Evolutionary conservation across 2,329 filamentous ascomycete genomes (phyloP).

Genomic region (Colletotrichum plurivorum): DNA sequence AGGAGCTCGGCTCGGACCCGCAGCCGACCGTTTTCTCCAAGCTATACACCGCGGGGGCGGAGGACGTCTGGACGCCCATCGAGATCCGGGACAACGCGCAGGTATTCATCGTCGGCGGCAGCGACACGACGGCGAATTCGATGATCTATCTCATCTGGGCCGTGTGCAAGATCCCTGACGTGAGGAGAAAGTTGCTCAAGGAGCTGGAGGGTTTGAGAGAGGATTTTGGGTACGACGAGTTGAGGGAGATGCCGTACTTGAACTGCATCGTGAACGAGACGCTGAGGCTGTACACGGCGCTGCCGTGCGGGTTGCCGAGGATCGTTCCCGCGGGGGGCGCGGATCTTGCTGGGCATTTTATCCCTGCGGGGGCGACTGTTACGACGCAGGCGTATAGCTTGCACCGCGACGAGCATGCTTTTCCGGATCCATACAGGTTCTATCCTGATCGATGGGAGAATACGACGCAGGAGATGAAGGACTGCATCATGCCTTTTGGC

Average conservation of each 20-base stretch:
- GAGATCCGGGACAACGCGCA: constrained; percentile 38
- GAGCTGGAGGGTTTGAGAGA: constrained; percentile 48
- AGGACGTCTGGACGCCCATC: constrained; percentile 22
- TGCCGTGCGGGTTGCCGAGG: constrained; percentile 56
- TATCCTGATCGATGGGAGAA: constrained; percentile 26
- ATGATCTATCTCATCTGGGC: constrained; percentile 64
- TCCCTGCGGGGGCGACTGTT: constrained; percentile 58
- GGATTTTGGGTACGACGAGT: constrained; percentile 48
- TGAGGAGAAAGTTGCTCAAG: constrained; percentile 50
- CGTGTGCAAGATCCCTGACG: constrained; percentile 48
- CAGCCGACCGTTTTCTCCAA: constrained; percentile 33
- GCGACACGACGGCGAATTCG: constrained; percentile 65
- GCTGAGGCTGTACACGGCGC: constrained; percentile 59
- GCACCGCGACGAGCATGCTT: constrained; percentile 59
- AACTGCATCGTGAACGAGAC: constrained; percentile 61
- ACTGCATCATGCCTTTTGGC: constrained; percentile 67
- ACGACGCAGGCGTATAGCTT: constrained; percentile 61
- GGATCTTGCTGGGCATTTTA: constrained; percentile 52
- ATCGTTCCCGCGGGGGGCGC: constrained; percentile 56
- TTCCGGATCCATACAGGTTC: constrained; percentile 53
- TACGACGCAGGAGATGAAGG: constrained; percentile 56
- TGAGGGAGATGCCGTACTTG: constrained; percentile 57
- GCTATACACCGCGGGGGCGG: constrained; percentile 29
- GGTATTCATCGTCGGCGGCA: constrained; percentile 64
- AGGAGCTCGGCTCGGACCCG: constrained; percentile 14